Percentiles rank a stretch among this genome's conserved stretches.
Evolutionary conservation across 768 basidiomycete genomes (phyloP).

Genomic region (Tricholoma flavovirens): DNA sequence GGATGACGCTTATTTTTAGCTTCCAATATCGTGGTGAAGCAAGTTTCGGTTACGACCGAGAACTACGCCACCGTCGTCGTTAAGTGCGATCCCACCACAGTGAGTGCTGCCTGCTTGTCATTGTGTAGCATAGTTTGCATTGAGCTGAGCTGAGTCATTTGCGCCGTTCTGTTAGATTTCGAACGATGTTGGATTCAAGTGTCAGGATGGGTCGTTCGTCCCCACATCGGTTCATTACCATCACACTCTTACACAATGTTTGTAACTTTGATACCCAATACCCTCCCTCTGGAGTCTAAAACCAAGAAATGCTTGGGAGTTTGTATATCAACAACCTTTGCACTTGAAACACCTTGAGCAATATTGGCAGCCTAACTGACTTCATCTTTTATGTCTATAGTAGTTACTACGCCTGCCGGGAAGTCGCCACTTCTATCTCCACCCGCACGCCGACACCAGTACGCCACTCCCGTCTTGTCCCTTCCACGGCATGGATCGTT

Average conservation of each 20-base stretch:
- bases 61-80: conserved; percentile 38
- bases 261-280: too few relatives aligned
- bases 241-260: too few relatives aligned
- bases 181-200: conserved; percentile 45
- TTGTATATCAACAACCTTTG: too few relatives aligned
- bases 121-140: neutral
- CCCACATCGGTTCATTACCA: too few relatives aligned
- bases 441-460: conserved; percentile 55
- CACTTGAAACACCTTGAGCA: too few relatives aligned
- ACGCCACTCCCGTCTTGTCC: conserved; percentile 7
- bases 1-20: conserved; percentile 23
- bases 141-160: neutral
- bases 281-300: too few relatives aligned
- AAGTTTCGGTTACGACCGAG: conserved; percentile 41
- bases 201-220: conserved; percentile 42
- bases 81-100: conserved; percentile 50
- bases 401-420: conserved; percentile 54
- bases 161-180: conserved; percentile 25
- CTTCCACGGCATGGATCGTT: neutral
- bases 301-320: too few relatives aligned
- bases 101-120: conserved; percentile 19
- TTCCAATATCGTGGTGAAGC: conserved; percentile 42
- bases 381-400: too few relatives aligned
- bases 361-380: too few relatives aligned
- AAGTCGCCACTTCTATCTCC: conserved; percentile 52